A percentile compares a stretch with the other conserved stretches of the same genome.
Conservation (phyloP, 768 basidiomycete species). For the Pleurotus salmoneostramineus region DNA sequence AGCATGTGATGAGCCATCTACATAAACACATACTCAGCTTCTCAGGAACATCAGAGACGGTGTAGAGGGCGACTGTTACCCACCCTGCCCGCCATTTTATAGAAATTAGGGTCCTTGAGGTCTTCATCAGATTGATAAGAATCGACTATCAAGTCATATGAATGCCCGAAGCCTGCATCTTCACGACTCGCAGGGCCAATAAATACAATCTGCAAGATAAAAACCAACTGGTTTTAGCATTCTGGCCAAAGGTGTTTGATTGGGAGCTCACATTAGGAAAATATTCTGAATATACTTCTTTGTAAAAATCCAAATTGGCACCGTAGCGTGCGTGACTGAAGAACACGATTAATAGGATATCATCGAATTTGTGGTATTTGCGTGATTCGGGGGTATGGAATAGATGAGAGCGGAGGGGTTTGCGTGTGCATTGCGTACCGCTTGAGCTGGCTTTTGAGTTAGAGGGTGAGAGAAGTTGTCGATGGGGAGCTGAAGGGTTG, state of each 20-base stretch:
- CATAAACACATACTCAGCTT: not conserved
- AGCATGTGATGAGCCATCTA: conserved; percentile 53
- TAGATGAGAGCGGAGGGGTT: not conserved
- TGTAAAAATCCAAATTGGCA: conserved; percentile 41
- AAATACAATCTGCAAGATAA: conserved; percentile 34
- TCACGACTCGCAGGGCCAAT: conserved; percentile 44
- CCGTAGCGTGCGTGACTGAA: conserved; percentile 47
- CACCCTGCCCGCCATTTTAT: conserved; percentile 42
- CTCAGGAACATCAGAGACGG: not conserved
- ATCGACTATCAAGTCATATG: conserved; percentile 47
- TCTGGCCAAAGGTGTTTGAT: not conserved
- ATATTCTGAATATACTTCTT: conserved; percentile 40
- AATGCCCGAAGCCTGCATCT: conserved; percentile 42
- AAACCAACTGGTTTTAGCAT: not conserved
- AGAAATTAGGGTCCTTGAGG: conserved; percentile 27
- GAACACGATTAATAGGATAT: conserved; percentile 43
- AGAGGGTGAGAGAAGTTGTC: not conserved
- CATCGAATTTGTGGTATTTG: conserved; percentile 28
- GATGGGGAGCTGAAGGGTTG: not conserved
- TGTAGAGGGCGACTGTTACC: conserved; percentile 4
- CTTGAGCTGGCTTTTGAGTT: not conserved
- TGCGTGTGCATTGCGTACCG: not conserved
- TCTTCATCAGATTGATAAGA: conserved; percentile 43
- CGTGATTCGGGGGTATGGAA: not conserved
- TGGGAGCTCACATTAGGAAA: conserved; percentile 44